A percentile compares a stretch with the other conserved stretches of the same genome.
Evolutionary conservation across 805 yeast genomes (phyloP).

Genomic region (Tetrapisispora iriomotensis): DNA sequence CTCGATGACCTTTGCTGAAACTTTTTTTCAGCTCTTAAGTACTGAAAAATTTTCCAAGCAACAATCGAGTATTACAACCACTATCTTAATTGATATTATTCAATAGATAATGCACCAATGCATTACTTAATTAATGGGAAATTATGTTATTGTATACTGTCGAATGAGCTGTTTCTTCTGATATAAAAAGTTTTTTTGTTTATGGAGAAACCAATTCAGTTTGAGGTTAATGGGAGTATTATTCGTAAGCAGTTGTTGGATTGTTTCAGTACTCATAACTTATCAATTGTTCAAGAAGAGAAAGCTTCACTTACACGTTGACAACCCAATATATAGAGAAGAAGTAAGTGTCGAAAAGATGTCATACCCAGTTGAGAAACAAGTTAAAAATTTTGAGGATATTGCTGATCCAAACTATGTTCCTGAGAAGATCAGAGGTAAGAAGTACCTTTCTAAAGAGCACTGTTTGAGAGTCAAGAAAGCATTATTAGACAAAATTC

Average conservation of each 20-base stretch:
- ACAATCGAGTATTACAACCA: no score
- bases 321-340: no score
- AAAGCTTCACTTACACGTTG: no score
- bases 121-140: no score
- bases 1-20: no score
- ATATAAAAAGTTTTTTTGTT: neutral
- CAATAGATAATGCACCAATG: no score
- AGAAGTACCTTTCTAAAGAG: conserved; percentile 72
- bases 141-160: no score
- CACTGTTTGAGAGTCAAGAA: conserved; percentile 53
- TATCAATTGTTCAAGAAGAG: neutral
- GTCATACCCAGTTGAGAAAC: conserved; percentile 2
- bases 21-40: no score
- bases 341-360: conserved; percentile 3
- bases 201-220: neutral
- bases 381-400: neutral
- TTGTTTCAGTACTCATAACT: neutral
- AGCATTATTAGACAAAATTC: conserved; percentile 28
- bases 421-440: conserved; percentile 15
- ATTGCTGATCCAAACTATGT: conserved; percentile 14
- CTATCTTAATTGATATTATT: no score
- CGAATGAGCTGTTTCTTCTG: no score
- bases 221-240: neutral
- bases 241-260: neutral
- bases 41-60: no score